Evolutionary conservation across 2,329 filamentous ascomycete genomes (phyloP), one percentile per base, ranked within the genome.

Genomic region (Curvularia sp.): DNA sequence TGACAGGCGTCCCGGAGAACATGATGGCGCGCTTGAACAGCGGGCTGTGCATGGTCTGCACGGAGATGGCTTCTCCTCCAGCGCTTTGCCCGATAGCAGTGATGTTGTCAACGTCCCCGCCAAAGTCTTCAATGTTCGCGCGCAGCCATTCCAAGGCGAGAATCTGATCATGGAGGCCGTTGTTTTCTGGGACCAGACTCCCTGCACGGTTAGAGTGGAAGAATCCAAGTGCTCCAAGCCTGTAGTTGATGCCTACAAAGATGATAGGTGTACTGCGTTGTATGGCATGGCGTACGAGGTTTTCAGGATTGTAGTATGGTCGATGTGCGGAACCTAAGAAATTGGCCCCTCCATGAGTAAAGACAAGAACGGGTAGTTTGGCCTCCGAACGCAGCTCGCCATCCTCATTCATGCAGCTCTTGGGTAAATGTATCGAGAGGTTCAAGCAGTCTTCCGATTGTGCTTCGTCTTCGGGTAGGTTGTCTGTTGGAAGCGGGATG

Each of bases 311-410:
- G 63, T 81, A 83, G 43, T 84, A 80, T 0, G 83, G 83, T 76
- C 80, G 83, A 1, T 76, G 81, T 30, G 79, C 82, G 1, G 80
- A 80, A 6, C 83, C 83, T 3, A 81, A 76, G 4, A 75, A 70
- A 45, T 81, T 80, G 0, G 80, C 83, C 3, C 83, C 83, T 0
- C 83, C 83, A 58, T 85, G 82, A 3, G 86, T 79, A 59, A 83
- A 84, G 2, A 82, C 76, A 25, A 85, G 70, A 0, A 86, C 83
- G 0, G 83, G 83, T 2, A 84, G 71, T 32, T 59, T 65, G 13
- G 41, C 41, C 4, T n/a, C 5, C 69, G 73, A 6, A 8, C 30
- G 19, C 9, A 59, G 27, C 47, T 53, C 10, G 1, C 38, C 25
- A 30, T 53, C 1, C 81, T 81, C 0, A 78, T 74, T 36, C 7